Evolutionary conservation across 768 basidiomycete species (phyloP), one percentile per base, ranked within the genome.

Genomic region (Russula lepida): DNA sequence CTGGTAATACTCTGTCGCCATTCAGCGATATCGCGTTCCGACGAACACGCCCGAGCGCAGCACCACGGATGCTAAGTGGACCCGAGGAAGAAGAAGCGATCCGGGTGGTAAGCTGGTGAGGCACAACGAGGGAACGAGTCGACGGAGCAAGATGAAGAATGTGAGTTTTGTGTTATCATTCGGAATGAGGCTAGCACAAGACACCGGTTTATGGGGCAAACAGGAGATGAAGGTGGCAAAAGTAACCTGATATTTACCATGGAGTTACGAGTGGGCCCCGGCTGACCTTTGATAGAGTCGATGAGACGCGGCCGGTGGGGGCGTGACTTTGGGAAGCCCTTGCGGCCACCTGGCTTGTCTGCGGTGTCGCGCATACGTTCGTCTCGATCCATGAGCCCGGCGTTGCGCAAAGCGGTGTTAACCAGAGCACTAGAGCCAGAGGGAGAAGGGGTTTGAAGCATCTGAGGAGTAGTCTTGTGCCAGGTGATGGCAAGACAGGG

Each of bases 311-410:
- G 74, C 63, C 84, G 79, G 70, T 87, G 84, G 6, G 80, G 74
- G 28, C 84, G 79, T 65, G 79, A 73, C 75, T 86, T 88, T 17
- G 77, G 75, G n/a, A 77, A 67, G 48, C 82, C 81, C 71, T 90
- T 91, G 69, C 88, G 81, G 25, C 87, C 88, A 53, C 86, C 86
- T 6, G 85, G 86, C 66, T 77, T 86, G 74, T 84, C 82, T 9
- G 80, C 77, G 47, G 77, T 74, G 68, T 91, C 88, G 63, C 83
- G 81, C 89, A 91, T 90, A 66, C 76, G 80, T 59, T 84, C 76
- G 71, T 91, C 89, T 59, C 81, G 77, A 78, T 89, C 88, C 63
- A 89, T 85, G 69, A 90, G 83, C 44, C 88, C 89, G 3, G 86
- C 88, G 39, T 74, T 82, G 60, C 84, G 83, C 27, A 90, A 75